Evolutionary conservation across 805 yeast species (phyloP), one percentile per base, ranked within the genome.

Genomic region (Kluyveromyces aestuarii): DNA sequence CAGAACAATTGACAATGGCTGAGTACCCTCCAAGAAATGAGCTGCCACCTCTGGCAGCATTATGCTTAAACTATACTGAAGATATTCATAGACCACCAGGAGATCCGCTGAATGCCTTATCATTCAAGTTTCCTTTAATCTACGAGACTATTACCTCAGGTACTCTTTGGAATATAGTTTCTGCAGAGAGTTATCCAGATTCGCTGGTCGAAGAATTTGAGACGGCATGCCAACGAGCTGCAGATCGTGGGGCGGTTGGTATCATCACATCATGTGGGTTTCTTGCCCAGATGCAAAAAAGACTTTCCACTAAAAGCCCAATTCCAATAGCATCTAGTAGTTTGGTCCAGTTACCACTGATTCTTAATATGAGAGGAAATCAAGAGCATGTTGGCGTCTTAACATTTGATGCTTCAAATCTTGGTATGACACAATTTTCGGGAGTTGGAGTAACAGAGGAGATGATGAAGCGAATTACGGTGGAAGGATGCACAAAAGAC

Each of bases 201-300:
- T 60, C 55, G 38, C 59, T 61, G 50, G 45, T 66, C 1, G 56
- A 63, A n/a, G 44, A 47, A 1, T 64, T 62, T 51, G 57, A 58
- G 27, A 60, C 58, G 18, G 65, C 65, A 5, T 59, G 63, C 30
- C 43, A 55, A 16, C 52, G 48, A n/a, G 48, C 66, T 11, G 58
- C 57, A 13, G 53, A 55, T 0, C 56, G 59, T 39, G 72, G 72
- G 9, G 68, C 68, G 8, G 51, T 63, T 46, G 71, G 69, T 16
- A 52, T 64, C 13, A 59, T 64, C 19, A 65, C 70, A 5, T 63
- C 70, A 2, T 67, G 71, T 54, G 71, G 70, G 11, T 67, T 67
- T 49, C 54, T 67, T 4, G 67, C 69, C 1, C 64, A 62, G 38
- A 52, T 61, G 17, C 70, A 67, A 41, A 30, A 52, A 10, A 51